Conservation (phyloP, 768 basidiomycete genomes). For the Clitopilus passeckerianus region DNA sequence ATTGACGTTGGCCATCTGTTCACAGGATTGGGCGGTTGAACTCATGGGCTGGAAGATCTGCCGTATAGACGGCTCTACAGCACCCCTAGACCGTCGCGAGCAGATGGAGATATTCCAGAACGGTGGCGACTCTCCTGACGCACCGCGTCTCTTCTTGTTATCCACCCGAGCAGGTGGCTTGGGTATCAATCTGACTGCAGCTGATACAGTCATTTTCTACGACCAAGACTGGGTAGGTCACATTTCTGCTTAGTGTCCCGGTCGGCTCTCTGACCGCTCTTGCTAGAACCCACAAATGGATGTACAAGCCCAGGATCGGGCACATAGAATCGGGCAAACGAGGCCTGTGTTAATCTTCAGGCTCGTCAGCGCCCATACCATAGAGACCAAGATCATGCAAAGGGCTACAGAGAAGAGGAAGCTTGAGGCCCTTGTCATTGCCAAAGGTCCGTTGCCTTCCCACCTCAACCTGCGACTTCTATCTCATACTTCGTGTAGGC, state of each 20-base stretch:
- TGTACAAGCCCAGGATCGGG: constrained; percentile 91
- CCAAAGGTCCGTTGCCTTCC: constrained; percentile 55
- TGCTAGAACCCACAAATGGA: constrained; percentile 92
- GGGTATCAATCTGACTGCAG: constrained; percentile 76
- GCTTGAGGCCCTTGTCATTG: constrained; percentile 93
- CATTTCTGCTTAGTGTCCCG: neutral
- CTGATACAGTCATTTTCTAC: constrained; percentile 92
- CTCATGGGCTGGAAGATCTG: constrained; percentile 81
- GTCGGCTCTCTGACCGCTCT: neutral
- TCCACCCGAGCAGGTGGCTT: constrained; percentile 78
- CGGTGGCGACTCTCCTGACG: constrained; percentile 53
- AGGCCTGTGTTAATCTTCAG: constrained; percentile 88
- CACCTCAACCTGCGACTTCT: neutral
- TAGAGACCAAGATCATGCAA: constrained; percentile 91
- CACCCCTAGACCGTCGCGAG: constrained; percentile 74
- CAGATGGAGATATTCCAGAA: constrained; percentile 85
- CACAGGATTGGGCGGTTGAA: constrained; percentile 81
- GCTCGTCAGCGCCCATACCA: constrained; percentile 79
- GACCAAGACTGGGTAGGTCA: constrained; percentile 81
- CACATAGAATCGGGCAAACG: constrained; percentile 94
- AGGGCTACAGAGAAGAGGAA: constrained; percentile 83
- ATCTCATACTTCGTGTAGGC: constrained; percentile 31
- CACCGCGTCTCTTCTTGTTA: constrained; percentile 75
- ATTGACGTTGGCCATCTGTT: too few species aligned
- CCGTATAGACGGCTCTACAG: constrained; percentile 87